Evolutionary conservation across 345 rosid species (phyloP).

Genomic region (Acer yangbiense): DNA sequence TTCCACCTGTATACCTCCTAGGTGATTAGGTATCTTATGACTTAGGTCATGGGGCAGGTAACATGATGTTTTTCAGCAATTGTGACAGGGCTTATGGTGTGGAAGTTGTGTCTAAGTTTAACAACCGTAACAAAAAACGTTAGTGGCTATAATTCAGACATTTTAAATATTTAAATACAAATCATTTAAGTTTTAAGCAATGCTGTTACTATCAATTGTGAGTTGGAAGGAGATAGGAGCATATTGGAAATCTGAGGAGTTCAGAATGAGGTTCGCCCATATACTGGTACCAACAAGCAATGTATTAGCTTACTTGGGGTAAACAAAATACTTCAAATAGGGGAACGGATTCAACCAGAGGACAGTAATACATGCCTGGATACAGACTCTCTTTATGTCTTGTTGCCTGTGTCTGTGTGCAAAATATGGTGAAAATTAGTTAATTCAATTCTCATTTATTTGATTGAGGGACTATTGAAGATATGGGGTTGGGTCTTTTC

Average conservation of each 20-base stretch:
- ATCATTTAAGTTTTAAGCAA: not conserved
- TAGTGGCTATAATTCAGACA: not conserved
- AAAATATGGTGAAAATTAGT: not conserved
- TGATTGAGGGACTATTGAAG: not conserved
- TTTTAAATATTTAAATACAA: not conserved
- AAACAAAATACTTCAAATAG: not conserved
- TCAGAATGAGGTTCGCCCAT: not conserved
- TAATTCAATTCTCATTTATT: not conserved
- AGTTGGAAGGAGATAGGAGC: not conserved
- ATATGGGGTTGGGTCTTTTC: not conserved
- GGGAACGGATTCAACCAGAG: not conserved
- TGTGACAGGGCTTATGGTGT: not conserved
- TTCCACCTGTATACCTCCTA: not conserved
- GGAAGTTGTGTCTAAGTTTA: not conserved
- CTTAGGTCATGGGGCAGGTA: not conserved
- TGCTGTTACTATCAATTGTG: not conserved
- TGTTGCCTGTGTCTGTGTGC: not conserved
- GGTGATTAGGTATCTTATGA: not conserved
- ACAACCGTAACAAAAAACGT: not conserved
- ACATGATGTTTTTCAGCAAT: not conserved
- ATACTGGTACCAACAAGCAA: not conserved
- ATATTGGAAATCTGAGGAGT: not conserved
- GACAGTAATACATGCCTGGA: not conserved
- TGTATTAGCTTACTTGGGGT: not conserved
- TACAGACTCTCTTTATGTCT: not conserved